Percentiles rank a stretch among this genome's conserved stretches.
Evolutionary conservation across 1,284 basidiomycete genomes (phyloP).

Genomic region (Boletus mariae): DNA sequence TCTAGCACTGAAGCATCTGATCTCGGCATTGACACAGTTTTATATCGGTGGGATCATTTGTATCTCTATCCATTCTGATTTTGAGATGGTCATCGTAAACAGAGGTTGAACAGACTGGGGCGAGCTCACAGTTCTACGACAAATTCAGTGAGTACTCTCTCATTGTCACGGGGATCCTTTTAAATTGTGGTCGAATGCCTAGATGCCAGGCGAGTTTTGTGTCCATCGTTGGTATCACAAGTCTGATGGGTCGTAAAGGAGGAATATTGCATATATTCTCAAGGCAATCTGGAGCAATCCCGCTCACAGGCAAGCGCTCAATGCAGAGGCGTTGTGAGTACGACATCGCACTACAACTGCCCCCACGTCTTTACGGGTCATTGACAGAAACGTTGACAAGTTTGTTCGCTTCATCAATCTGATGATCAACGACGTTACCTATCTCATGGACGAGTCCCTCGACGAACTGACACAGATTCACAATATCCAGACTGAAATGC

Average conservation of each 20-base stretch:
- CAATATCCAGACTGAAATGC: conserved; percentile 83
- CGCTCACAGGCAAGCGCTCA: conserved; percentile 79
- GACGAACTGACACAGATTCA: conserved; percentile 87
- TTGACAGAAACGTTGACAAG: conserved; percentile 74
- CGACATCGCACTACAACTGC: background rate
- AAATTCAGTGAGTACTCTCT: conserved; percentile 77
- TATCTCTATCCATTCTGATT: background rate
- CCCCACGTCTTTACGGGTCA: conserved; percentile 4
- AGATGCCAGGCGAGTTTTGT: conserved; percentile 53
- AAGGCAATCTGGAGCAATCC: conserved; percentile 90
- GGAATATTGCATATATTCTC: conserved; percentile 83
- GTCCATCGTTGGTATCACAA: background rate
- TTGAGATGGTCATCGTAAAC: conserved; percentile 6
- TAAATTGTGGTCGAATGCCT: conserved; percentile 2
- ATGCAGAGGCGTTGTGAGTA: conserved; percentile 69
- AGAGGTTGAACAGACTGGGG: conserved; percentile 98
- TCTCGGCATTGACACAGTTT: conserved; percentile 91
- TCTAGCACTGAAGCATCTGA: conserved; percentile 83
- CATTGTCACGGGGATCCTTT: conserved; percentile 7
- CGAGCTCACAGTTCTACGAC: conserved; percentile 97
- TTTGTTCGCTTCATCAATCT: conserved; percentile 96
- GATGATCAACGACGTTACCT: conserved; percentile 99
- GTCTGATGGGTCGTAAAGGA: conserved; percentile 42
- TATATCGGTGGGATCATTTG: conserved; percentile 70
- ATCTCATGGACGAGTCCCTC: conserved; percentile 95